phyloP scores from a whole-genome alignment of 176 grass and related monocot genomes.

The Cenchrus purpureus region DNA sequence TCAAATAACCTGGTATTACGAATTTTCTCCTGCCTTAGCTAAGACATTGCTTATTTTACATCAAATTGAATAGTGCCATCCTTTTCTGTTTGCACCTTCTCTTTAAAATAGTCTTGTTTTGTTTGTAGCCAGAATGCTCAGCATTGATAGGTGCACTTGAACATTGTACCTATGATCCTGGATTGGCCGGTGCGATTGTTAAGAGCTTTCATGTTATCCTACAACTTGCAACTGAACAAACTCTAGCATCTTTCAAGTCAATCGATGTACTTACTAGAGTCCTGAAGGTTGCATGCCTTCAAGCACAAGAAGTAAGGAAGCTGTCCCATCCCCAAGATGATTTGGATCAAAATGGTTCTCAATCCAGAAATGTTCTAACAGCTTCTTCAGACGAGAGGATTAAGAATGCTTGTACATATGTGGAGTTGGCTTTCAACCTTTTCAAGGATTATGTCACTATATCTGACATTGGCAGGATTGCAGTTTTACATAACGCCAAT shows the following conservation, averaged over 20 bases:
- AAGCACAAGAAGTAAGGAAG: slow-evolving; percentile 77
- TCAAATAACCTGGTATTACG: slow-evolving; percentile 83
- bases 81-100: slow-evolving; percentile 32
- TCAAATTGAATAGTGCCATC: slow-evolving; percentile 22
- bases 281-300: slow-evolving; percentile 77
- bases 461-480: slow-evolving; percentile 66
- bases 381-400: slow-evolving; percentile 46
- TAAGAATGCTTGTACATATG: slow-evolving; percentile 59
- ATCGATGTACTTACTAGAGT: slow-evolving; percentile 72
- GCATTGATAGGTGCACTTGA: slow-evolving; percentile 75
- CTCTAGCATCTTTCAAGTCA: slow-evolving; percentile 75
- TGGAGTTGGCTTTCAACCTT: slow-evolving; percentile 82
- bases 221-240: slow-evolving; percentile 83
- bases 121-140: slow-evolving; percentile 93
- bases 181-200: slow-evolving; percentile 68
- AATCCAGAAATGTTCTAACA: slow-evolving; percentile 28
- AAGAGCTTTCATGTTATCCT: slow-evolving; percentile 89
- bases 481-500: slow-evolving; percentile 75
- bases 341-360: slow-evolving; percentile 51
- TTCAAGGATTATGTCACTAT: slow-evolving; percentile 83
- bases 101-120: slow-evolving; percentile 40
- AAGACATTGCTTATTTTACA: slow-evolving; percentile 18
- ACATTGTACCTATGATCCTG: slow-evolving; percentile 64
- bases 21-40: slow-evolving; percentile 24
- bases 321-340: slow-evolving; percentile 39